Percentiles rank a stretch among this genome's conserved stretches.
phyloP scores from a whole-genome alignment of 2,329 filamentous ascomycete genomes.

The Diaporthe longicolla region DNA sequence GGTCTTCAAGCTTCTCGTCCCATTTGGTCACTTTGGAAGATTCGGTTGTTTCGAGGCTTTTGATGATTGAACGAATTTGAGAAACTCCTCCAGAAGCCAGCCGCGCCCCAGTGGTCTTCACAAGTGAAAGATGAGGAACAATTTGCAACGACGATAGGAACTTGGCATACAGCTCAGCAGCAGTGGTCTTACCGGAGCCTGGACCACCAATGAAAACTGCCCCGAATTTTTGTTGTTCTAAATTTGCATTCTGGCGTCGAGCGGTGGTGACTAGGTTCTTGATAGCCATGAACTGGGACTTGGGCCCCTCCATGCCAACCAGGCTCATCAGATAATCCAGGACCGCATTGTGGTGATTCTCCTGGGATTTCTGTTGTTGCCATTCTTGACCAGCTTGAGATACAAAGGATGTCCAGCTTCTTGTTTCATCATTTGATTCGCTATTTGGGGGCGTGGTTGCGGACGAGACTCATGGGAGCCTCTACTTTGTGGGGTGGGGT shows the following conservation, averaged over 20 bases:
- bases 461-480: neutral
- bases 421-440: neutral
- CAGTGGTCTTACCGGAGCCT: neutral
- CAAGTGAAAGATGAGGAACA: neutral
- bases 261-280: neutral
- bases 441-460: neutral
- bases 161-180: neutral
- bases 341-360: neutral
- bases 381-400: neutral
- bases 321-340: neutral
- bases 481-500: neutral
- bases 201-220: neutral
- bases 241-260: neutral
- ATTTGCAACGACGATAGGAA: neutral
- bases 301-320: neutral
- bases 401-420: neutral
- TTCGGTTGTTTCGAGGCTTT: neutral
- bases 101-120: neutral
- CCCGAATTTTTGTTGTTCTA: neutral
- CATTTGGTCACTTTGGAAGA: rapidly evolving
- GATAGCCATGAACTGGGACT: neutral
- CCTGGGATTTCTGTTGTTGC: neutral
- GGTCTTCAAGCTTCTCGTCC: neutral
- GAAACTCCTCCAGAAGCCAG: neutral
- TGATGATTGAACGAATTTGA: neutral